A percentile compares a stretch with the other conserved stretches of the same genome.
These are phyloP conservation scores for Claviceps citrina DNA, from an alignment of 2,329 filamentous ascomycete species.

Conservation along the genomic window DNA sequence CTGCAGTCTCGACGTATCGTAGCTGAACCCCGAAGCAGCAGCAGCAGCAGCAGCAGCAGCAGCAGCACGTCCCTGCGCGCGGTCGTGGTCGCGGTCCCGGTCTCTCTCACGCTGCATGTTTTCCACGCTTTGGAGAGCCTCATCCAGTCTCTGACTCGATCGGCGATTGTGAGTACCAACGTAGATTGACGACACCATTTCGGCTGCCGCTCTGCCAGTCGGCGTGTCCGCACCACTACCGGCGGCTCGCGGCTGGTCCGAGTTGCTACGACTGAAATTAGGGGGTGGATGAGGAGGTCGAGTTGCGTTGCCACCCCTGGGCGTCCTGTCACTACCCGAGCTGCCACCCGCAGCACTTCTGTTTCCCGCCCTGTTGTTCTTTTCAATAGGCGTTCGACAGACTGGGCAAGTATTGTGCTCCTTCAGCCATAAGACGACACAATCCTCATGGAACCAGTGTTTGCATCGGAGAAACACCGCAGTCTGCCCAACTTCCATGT, in stretches of 20 bases:
- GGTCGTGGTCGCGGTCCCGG: slow-evolving; percentile 11
- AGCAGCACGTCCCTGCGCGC: too few relatives aligned
- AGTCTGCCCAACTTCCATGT: slow-evolving; percentile 55
- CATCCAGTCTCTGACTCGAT: slow-evolving; percentile 14
- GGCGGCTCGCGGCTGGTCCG: slow-evolving; percentile 1
- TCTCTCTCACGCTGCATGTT: slow-evolving; percentile 13
- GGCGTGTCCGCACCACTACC: slow-evolving; percentile 3
- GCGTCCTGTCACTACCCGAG: not conserved
- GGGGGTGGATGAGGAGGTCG: not conserved
- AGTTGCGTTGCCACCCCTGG: not conserved
- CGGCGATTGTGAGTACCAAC: slow-evolving; percentile 15
- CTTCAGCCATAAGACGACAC: slow-evolving; percentile 67
- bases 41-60: too few relatives aligned
- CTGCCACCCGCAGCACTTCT: slow-evolving; percentile 3
- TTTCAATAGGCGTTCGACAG: slow-evolving; percentile 47
- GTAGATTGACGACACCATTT: slow-evolving; percentile 8
- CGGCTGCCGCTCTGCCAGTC: slow-evolving; percentile 5
- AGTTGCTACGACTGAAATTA: not conserved
- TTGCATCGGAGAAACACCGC: slow-evolving; percentile 70
- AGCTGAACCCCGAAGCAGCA: slow-evolving; percentile 14
- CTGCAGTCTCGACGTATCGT: slow-evolving; percentile 20
- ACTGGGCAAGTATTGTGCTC: slow-evolving; percentile 90
- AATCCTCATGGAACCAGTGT: slow-evolving; percentile 85
- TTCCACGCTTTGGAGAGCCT: slow-evolving; percentile 17
- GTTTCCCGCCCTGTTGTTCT: slow-evolving; percentile 11